Evolutionary conservation across 208 protist species (phyloP).

Genomic region (Trypanosoma mega): DNA sequence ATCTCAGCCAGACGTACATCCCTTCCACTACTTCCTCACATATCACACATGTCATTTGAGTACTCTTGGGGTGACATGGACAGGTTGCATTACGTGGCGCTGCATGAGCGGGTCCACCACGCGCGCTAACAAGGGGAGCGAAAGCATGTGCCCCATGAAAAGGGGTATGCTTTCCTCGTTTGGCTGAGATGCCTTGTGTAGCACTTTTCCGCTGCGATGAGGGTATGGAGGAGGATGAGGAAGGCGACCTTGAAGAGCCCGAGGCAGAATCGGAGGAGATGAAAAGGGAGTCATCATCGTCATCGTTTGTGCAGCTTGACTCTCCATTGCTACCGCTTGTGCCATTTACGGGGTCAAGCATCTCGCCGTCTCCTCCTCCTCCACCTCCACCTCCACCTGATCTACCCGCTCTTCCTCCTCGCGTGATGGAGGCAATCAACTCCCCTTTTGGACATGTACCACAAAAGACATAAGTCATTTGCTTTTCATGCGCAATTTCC

Average conservation of each 20-base stretch:
- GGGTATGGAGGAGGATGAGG: slow-evolving; percentile 9
- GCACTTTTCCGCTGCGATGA: no score
- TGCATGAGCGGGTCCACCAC: background rate
- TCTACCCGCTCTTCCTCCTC: no score
- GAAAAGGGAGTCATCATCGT: background rate
- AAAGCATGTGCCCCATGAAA: no score
- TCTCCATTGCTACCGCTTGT: no score
- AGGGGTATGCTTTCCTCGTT: no score
- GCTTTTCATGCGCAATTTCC: slow-evolving; percentile 77
- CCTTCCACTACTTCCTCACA: slow-evolving; percentile 84
- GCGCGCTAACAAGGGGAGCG: no score
- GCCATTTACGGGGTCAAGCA: no score
- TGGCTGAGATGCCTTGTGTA: no score
- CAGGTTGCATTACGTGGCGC: slow-evolving; percentile 63
- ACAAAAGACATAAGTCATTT: slow-evolving; percentile 84
- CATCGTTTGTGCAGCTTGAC: background rate
- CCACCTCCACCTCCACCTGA: no score
- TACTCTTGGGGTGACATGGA: slow-evolving; percentile 35
- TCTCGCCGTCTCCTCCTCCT: slow-evolving; percentile 11
- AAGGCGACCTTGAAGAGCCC: slow-evolving; percentile 1
- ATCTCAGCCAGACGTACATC: slow-evolving; percentile 76
- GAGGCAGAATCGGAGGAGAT: slow-evolving; percentile 8
- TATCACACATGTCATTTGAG: slow-evolving; percentile 73
- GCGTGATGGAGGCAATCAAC: no score
- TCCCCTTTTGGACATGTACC: slow-evolving; percentile 60